Evolutionary conservation across 1,139 yeast species (phyloP), one percentile per base, ranked within the genome.

Genomic region (Wickerhamiella pararugosa): DNA sequence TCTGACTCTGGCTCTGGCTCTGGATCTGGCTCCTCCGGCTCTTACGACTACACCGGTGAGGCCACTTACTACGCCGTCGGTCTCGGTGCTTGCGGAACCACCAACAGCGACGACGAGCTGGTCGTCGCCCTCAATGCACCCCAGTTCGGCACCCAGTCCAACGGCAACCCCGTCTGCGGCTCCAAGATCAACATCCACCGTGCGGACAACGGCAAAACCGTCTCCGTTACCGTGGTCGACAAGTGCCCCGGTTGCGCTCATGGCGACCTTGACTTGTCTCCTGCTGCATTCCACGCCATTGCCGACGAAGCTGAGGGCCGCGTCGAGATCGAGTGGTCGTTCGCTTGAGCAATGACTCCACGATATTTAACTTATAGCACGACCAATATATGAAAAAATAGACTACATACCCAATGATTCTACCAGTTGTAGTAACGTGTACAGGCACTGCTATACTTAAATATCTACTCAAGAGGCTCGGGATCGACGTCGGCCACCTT

Each of bases 31-130:
- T 15, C 21, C 21, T 15, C 21, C 21, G 21, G 21, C 21, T 15
- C 21, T 4, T 15, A 15, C 21, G 32, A 42, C 33, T 61, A 51
- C 57, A 48, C 63, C 27, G 81, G 82, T 46, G 65, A 74, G 45
- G 81, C 78, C 49, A 76, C 82, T 43, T 76, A 58, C 66, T 76
- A 71, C 63, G 61, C 62, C 40, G 61, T 74, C 28, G 79, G 76
- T 25, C 59, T 75, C 46, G 82, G 81, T 44, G 75, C 82, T 28
- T 76, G 82, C 61, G 82, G 82, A 39, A 47, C 51, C 44, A 59
- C 64, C 47, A 68, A 59, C 61, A 42, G 62, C 28, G 75, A 68
- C 50, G 36, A 64, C 25, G 81, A 76, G 53, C 59, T 58, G 50
- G 67, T 76, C 50, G 66, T 60, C 37, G 69, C 69, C 37, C 56